Evolutionary conservation across 2,329 filamentous ascomycete genomes (phyloP).

Genomic region (Cercospora zeae-maydis): DNA sequence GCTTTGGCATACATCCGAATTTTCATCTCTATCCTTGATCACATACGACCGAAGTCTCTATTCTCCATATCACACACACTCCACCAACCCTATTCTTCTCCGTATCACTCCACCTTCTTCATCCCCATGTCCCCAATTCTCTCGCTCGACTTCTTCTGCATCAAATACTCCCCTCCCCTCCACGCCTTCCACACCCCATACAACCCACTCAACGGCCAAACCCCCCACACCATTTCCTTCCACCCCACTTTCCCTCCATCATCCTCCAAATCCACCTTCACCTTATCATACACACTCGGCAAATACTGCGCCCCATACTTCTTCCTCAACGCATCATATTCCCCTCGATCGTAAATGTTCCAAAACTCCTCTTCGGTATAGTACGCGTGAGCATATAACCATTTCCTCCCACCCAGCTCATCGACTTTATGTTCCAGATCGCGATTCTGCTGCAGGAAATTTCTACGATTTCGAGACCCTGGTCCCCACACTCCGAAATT

Average conservation of each 20-base stretch:
- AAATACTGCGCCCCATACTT: slow-evolving; percentile 62
- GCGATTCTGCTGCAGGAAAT: slow-evolving; percentile 68
- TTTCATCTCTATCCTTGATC: neutral
- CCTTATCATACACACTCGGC: slow-evolving; percentile 69
- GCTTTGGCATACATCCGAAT: neutral
- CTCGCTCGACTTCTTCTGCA: slow-evolving; percentile 17
- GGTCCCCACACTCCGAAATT: slow-evolving; percentile 75
- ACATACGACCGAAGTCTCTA: neutral
- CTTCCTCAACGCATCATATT: slow-evolving; percentile 60
- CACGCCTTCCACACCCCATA: slow-evolving; percentile 24
- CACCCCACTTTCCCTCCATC: slow-evolving; percentile 14
- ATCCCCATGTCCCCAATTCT: neutral
- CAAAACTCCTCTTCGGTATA: slow-evolving; percentile 72
- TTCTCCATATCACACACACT: no score
- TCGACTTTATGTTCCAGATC: slow-evolving; percentile 66
- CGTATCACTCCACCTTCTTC: neutral
- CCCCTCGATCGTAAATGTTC: slow-evolving; percentile 56
- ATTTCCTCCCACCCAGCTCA: slow-evolving; percentile 73
- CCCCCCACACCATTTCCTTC: slow-evolving; percentile 16
- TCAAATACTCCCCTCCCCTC: slow-evolving; percentile 21
- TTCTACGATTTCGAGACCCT: slow-evolving; percentile 52
- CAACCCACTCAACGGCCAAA: slow-evolving; percentile 24
- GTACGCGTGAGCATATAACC: slow-evolving; percentile 83
- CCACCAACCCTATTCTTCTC: no score
- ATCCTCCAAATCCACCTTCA: slow-evolving; percentile 46